phyloP scores from a whole-genome alignment of 1,139 yeast species.

The Pichia kudriavzevii region DNA sequence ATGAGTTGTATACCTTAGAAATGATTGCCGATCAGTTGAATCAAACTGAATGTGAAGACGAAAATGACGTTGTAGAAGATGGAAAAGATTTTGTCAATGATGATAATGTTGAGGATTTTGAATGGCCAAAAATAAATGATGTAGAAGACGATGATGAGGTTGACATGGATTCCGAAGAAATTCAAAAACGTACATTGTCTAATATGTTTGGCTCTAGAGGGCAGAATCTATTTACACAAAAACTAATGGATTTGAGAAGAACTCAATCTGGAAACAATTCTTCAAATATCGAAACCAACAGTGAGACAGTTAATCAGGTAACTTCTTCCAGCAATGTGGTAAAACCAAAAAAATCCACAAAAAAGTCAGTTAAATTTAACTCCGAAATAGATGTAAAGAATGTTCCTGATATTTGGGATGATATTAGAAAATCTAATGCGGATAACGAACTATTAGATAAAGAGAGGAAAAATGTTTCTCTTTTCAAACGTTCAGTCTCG shows the following conservation, averaged over 20 bases:
- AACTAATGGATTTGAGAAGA: constrained; percentile 18
- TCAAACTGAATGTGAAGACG: constrained; percentile 33
- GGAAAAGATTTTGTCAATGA: constrained; percentile 28
- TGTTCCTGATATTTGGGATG: constrained; percentile 49
- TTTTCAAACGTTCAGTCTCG: constrained; percentile 3
- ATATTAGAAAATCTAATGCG: constrained; percentile 28
- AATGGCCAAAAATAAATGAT: constrained; percentile 16
- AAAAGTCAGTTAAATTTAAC: constrained; percentile 48
- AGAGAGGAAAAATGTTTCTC: constrained; percentile 1
- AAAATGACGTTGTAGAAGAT: constrained; percentile 31
- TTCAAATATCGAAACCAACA: background rate
- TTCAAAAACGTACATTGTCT: constrained; percentile 8
- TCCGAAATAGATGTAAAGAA: constrained; percentile 47
- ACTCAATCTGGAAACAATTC: constrained; percentile 1
- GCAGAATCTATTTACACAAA: constrained; percentile 23
- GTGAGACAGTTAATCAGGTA: background rate
- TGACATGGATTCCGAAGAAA: constrained; percentile 29
- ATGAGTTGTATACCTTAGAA: constrained; percentile 47
- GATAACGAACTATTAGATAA: constrained; percentile 11
- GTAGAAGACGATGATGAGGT: constrained; percentile 19
- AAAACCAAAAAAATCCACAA: constrained; percentile 16
- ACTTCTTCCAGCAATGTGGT: background rate
- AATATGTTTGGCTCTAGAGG: constrained; percentile 23
- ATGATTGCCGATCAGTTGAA: constrained; percentile 48
- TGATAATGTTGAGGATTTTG: constrained; percentile 20